These are phyloP conservation scores for Aspergillus quadrilineatus DNA, from an alignment of 2,329 filamentous ascomycete genomes.

Conservation along the genomic window DNA sequence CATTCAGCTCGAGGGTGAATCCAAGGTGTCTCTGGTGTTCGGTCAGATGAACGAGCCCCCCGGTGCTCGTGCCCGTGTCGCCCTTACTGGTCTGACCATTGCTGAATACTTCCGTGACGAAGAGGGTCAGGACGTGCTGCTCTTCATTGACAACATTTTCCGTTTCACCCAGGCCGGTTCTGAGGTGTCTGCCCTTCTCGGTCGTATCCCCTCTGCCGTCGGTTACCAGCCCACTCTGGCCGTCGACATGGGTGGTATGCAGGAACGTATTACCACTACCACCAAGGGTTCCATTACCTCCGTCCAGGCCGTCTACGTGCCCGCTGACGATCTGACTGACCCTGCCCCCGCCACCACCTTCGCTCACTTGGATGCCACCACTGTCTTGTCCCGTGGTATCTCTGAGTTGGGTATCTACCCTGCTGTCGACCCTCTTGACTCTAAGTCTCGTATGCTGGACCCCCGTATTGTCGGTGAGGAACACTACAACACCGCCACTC, in stretches of 20 bases:
- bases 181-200: slow-evolving; percentile 97
- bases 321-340: slow-evolving; percentile 99
- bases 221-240: slow-evolving; percentile 99
- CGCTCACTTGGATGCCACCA: slow-evolving; percentile 99
- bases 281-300: slow-evolving; percentile 99
- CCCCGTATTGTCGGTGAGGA: slow-evolving; percentile 97
- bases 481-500: slow-evolving; percentile 92
- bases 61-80: slow-evolving; percentile 98
- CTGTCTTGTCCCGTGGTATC: slow-evolving; percentile 99
- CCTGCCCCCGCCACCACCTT: slow-evolving; percentile 99
- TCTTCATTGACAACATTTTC: slow-evolving; percentile 99
- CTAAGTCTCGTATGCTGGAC: slow-evolving; percentile 99
- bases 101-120: slow-evolving; percentile 77
- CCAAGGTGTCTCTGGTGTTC: slow-evolving; percentile 99
- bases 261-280: slow-evolving; percentile 99
- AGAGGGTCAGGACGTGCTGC: slow-evolving; percentile 91
- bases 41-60: slow-evolving; percentile 99
- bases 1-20: slow-evolving; percentile 98
- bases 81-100: slow-evolving; percentile 75
- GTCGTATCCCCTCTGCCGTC: slow-evolving; percentile 99
- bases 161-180: slow-evolving; percentile 99
- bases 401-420: slow-evolving; percentile 99
- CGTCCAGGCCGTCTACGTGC: slow-evolving; percentile 99
- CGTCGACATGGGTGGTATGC: slow-evolving; percentile 99
- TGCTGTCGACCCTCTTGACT: slow-evolving; percentile 98